A percentile compares a stretch with the other conserved stretches of the same genome.
These are phyloP conservation scores for Gynostemma pentaphyllum DNA, from an alignment of 306 rosid species.

Conservation along the genomic window DNA sequence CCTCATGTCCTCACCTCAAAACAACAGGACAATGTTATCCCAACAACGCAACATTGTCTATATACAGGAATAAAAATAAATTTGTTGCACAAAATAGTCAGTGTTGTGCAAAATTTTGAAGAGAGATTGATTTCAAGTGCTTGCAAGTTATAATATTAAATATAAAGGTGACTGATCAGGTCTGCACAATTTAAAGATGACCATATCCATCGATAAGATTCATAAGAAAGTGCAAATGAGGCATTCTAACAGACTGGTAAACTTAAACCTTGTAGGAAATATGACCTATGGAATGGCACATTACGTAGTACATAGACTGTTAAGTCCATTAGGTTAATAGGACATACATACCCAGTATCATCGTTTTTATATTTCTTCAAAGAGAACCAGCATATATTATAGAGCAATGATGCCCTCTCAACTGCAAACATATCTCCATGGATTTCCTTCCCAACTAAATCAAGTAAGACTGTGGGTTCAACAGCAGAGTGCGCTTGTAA, in stretches of 20 bases:
- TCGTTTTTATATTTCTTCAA: conserved; percentile 33
- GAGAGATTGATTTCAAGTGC: neutral
- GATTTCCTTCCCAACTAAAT: conserved; percentile 51
- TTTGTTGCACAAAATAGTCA: neutral
- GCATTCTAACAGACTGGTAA: neutral
- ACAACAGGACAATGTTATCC: neutral
- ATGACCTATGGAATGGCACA: too few species aligned
- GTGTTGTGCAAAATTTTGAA: neutral
- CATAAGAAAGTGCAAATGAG: neutral
- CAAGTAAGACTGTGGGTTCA: conserved; percentile 34
- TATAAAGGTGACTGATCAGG: neutral
- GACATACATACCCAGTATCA: conserved; percentile 39
- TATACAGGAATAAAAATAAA: neutral
- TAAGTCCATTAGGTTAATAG: neutral
- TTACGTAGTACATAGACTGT: neutral
- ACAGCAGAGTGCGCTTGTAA: conserved; percentile 17
- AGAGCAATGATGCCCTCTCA: conserved; percentile 66
- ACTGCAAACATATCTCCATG: conserved; percentile 56
- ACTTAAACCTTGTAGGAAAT: too few species aligned
- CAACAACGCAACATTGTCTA: neutral
- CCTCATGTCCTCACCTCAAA: neutral
- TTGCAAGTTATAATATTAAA: neutral
- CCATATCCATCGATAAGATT: neutral
- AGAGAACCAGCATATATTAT: conserved; percentile 52
- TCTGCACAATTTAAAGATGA: neutral